Conservation (phyloP, 768 basidiomycete species). For the Rhizopogon vesiculosus region DNA sequence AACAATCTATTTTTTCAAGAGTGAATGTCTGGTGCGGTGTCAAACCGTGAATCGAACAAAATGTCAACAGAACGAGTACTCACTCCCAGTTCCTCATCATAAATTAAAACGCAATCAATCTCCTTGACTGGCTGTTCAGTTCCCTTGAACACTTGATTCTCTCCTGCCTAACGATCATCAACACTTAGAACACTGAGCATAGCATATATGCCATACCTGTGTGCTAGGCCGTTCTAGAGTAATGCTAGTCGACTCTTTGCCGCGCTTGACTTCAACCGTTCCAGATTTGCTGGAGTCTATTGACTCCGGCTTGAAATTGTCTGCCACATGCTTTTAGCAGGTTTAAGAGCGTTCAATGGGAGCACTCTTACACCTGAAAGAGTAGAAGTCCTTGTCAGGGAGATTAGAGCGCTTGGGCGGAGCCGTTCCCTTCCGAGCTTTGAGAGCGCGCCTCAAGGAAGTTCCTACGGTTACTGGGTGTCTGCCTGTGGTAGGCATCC, state of each 20-base stretch:
- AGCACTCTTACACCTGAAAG: slow-evolving; percentile 62
- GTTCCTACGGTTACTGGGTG: slow-evolving; percentile 57
- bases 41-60: slow-evolving; percentile 7
- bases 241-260: slow-evolving; percentile 47
- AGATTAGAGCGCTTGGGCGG: slow-evolving; percentile 38
- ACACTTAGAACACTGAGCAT: neutral
- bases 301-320: slow-evolving; percentile 72
- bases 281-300: slow-evolving; percentile 65
- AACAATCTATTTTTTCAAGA: slow-evolving; percentile 72
- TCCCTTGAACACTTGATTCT: slow-evolving; percentile 55
- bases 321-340: slow-evolving; percentile 31
- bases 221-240: slow-evolving; percentile 61
- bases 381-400: slow-evolving; percentile 68
- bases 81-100: slow-evolving; percentile 71
- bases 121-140: slow-evolving; percentile 57
- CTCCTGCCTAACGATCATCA: slow-evolving; percentile 35
- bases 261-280: slow-evolving; percentile 54
- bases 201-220: slow-evolving; percentile 42
- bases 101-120: slow-evolving; percentile 74
- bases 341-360: neutral
- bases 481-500: slow-evolving; percentile 58
- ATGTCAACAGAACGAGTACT: slow-evolving; percentile 17
- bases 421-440: slow-evolving; percentile 56
- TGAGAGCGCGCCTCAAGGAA: slow-evolving; percentile 62
- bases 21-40: slow-evolving; percentile 51